These are phyloP conservation scores for Fallopia convolvulus DNA, from an alignment of 148 eudicot genomes.

Conservation along the genomic window DNA sequence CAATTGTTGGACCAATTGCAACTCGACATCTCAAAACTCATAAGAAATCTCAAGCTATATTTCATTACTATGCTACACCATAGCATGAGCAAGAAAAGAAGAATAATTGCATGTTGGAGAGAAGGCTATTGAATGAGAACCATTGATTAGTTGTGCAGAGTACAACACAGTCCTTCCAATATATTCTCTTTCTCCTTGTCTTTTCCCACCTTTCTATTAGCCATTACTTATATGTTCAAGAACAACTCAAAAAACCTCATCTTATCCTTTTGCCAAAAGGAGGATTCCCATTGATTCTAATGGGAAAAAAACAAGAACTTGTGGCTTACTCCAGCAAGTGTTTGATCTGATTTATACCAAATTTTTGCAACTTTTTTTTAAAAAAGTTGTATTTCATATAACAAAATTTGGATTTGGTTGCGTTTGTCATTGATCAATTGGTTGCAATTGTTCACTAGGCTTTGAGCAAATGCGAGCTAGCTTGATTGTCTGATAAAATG, in stretches of 20 bases:
- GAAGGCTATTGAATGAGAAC: not conserved
- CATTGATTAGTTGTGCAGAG: not conserved
- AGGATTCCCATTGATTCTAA: not conserved
- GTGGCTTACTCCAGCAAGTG: not conserved
- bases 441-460: not conserved
- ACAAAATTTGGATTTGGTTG: not conserved
- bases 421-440: not conserved
- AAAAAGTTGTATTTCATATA: not conserved
- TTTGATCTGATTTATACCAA: not conserved
- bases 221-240: not conserved
- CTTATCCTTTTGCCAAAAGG: not conserved
- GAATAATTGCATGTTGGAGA: conserved; percentile 2
- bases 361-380: not conserved
- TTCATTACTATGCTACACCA: not conserved
- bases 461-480: too few relatives aligned
- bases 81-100: not conserved
- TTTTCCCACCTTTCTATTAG: not conserved
- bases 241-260: not conserved
- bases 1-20: not conserved
- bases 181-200: not conserved
- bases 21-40: not conserved
- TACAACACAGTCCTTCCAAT: not conserved
- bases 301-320: not conserved
- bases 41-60: not conserved
- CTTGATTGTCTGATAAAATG: too few relatives aligned